Percentiles rank a stretch among this genome's conserved stretches.
Conservation (phyloP, 306 rosid genomes). For the Cucurbita pepo region DNA sequence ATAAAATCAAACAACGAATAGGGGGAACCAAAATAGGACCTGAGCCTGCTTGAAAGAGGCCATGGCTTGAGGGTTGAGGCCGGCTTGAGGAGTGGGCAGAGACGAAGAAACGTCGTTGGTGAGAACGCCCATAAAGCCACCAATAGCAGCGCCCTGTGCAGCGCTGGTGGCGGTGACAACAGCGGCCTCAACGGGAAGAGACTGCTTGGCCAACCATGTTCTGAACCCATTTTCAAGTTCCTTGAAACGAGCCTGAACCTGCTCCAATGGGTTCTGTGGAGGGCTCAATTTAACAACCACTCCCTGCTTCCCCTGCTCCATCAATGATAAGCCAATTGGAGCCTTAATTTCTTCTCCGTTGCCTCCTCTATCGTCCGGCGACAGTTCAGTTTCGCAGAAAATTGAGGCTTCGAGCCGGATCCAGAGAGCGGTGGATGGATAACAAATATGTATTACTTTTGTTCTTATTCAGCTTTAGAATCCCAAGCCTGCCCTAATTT, state of each 20-base stretch:
- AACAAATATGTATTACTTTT: not conserved
- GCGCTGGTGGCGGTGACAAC: constrained; percentile 77
- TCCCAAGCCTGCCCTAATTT: not conserved
- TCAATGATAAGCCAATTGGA: not conserved
- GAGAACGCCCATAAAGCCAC: constrained; percentile 75
- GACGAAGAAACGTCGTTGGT: constrained; percentile 47
- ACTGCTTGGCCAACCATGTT: constrained; percentile 64
- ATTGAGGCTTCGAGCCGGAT: not conserved
- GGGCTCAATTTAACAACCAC: constrained; percentile 29
- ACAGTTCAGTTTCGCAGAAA: not conserved
- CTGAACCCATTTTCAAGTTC: constrained; percentile 41
- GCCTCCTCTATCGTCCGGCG: not conserved
- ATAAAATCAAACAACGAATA: not conserved
- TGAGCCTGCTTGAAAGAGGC: constrained; percentile 89
- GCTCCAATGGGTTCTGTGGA: constrained; percentile 57
- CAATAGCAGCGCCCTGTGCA: constrained; percentile 86
- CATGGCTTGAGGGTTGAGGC: constrained; percentile 74
- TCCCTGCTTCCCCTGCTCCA: constrained; percentile 65
- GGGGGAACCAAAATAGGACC: constrained; percentile 17
- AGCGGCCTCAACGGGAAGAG: constrained; percentile 75
- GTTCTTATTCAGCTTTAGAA: not conserved
- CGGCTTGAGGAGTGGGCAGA: constrained; percentile 42
- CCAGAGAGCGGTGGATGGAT: not conserved
- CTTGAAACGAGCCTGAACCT: constrained; percentile 52
- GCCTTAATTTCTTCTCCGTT: not conserved